phyloP scores from a whole-genome alignment of 1,284 basidiomycete species.

The Cryptococcus maquisensis region DNA sequence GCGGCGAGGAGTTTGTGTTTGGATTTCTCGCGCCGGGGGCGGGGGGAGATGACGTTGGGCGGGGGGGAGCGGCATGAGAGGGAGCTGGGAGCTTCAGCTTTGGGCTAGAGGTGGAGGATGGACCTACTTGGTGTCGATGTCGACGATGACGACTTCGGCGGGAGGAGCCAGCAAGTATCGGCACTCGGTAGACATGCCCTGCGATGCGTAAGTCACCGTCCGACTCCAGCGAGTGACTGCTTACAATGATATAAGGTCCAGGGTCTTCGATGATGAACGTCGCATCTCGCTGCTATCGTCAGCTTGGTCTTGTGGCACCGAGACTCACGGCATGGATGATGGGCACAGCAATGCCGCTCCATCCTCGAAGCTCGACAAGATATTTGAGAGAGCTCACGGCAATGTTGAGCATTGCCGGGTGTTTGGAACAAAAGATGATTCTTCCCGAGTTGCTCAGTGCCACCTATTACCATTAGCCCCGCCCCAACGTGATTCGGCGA shows the following conservation, averaged over 20 bases:
- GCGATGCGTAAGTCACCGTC: neutral
- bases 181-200: slow-evolving; percentile 77
- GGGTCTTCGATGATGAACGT: slow-evolving; percentile 55
- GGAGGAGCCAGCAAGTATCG: slow-evolving; percentile 69
- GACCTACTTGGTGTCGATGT: slow-evolving; percentile 89
- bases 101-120: neutral
- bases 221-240: slow-evolving; percentile 5
- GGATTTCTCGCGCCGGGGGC: slow-evolving; percentile 78
- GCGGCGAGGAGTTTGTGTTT: slow-evolving; percentile 69
- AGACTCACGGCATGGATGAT: slow-evolving; percentile 66
- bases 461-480: slow-evolving; percentile 54
- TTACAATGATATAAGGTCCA: slow-evolving; percentile 74
- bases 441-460: slow-evolving; percentile 89
- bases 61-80: slow-evolving; percentile 74
- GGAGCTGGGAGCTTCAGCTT: slow-evolving; percentile 20
- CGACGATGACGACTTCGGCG: slow-evolving; percentile 81
- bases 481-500: neutral
- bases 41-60: slow-evolving; percentile 69
- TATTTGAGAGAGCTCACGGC: slow-evolving; percentile 80
- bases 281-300: slow-evolving; percentile 26
- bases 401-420: slow-evolving; percentile 85
- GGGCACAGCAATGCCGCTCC: slow-evolving; percentile 82
- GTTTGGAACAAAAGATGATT: slow-evolving; percentile 81
- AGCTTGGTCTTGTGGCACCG: neutral
- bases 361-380: slow-evolving; percentile 86